Percentiles rank a stretch among this genome's conserved stretches.
phyloP scores from a whole-genome alignment of 2,329 filamentous ascomycete species.

The Penicillium hordei region DNA sequence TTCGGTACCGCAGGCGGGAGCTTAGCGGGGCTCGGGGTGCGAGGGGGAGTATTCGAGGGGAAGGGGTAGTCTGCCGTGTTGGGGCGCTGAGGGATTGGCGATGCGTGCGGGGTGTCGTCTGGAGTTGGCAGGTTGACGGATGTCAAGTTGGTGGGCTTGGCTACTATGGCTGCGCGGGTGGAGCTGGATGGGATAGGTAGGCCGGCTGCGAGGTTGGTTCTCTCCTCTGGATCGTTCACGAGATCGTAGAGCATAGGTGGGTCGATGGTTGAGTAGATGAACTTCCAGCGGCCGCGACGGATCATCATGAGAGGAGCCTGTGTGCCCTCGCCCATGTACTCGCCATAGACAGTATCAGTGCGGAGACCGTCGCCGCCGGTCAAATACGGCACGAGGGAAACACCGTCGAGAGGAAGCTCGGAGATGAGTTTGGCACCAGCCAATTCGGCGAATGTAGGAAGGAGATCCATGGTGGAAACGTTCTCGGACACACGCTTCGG shows the following conservation, averaged over 20 bases:
- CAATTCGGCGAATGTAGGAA: slow-evolving; percentile 84
- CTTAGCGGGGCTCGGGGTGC: slow-evolving; percentile 42
- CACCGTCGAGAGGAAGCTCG: slow-evolving; percentile 79
- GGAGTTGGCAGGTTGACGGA: slow-evolving; percentile 34
- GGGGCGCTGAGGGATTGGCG: slow-evolving; percentile 28
- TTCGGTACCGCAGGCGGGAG: slow-evolving; percentile 32
- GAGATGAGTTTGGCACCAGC: slow-evolving; percentile 68
- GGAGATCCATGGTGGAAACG: slow-evolving; percentile 85
- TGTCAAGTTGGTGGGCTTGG: slow-evolving; percentile 38
- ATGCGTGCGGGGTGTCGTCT: slow-evolving; percentile 31
- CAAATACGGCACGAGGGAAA: slow-evolving; percentile 77
- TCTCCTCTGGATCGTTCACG: slow-evolving; percentile 69
- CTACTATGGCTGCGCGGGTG: slow-evolving; percentile 36
- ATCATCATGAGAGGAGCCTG: slow-evolving; percentile 93
- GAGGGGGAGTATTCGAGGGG: slow-evolving; percentile 39
- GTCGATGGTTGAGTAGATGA: slow-evolving; percentile 80
- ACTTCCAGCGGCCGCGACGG: slow-evolving; percentile 84
- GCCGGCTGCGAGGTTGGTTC: slow-evolving; percentile 63
- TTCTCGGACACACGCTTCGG: slow-evolving; percentile 77
- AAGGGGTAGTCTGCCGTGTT: slow-evolving; percentile 25
- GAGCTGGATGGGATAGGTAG: slow-evolving; percentile 26
- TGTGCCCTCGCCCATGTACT: slow-evolving; percentile 93
- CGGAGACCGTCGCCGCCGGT: slow-evolving; percentile 53
- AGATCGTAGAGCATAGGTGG: slow-evolving; percentile 84
- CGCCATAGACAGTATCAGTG: slow-evolving; percentile 85